Evolutionary conservation across 2,329 filamentous ascomycete species (phyloP), one percentile per base, ranked within the genome.

Genomic region (Thermochaetoides dissita): DNA sequence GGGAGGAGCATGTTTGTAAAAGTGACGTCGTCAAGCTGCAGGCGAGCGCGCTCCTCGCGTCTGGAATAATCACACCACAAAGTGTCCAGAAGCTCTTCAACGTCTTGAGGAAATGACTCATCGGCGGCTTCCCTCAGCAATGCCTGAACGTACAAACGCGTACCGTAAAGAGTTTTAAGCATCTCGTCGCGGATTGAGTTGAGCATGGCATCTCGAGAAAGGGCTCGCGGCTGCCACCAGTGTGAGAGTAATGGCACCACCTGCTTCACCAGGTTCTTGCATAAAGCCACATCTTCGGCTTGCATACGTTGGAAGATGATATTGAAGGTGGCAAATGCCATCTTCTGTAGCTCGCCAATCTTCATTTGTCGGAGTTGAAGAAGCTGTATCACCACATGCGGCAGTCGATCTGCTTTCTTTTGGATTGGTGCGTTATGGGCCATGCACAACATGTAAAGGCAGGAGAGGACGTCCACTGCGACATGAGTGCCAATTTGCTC

Each of bases 61-160:
- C 69, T 79, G 4, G 75, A 69, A 59, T 96, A 96, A 53, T 95
- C 89, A 7, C 64, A 64, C 65, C 80, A 81, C n/a, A 98, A 62
- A 4, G 72, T 67, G 36, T 87, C 79, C 31, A 79, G 57, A 2
- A 95, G 60, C n/a, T 73, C 72, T 48, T 81, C 74, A 6, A 94
- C 42, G 49, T 70, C 59, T 36, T 54, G 65, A 29, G 60, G 57
- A 42, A 68, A 59, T 42, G 52, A 56, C 43, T 54, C 59, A 49
- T 63, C 60, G 2, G 60, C 56, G 7, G 61, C 56, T 40, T 71
- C 64, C 34, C 60, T 57, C 28, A 71, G 58, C 30, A 83, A 55
- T 44, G 73, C 63, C 49, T 83, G 69, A 37, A 84, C 63, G 49
- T 81, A 76, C 7, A 80, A 63, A 49, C 76, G 71, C 30, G 79